A percentile compares a stretch with the other conserved stretches of the same genome.
phyloP scores from a whole-genome alignment of 2,329 filamentous ascomycete species.

The Clonostachys byssicola region DNA sequence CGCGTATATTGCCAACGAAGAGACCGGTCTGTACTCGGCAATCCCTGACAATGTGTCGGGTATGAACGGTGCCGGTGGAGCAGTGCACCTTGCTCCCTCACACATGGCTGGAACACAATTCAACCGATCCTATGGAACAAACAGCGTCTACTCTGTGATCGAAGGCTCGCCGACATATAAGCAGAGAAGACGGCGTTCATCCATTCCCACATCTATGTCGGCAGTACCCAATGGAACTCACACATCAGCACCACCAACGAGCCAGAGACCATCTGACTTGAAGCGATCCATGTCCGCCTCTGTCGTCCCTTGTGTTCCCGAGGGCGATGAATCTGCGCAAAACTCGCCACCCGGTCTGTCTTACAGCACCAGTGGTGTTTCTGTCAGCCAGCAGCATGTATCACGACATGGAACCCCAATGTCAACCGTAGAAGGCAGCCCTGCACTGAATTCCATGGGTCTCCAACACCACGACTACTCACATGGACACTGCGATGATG shows the following conservation, averaged over 20 bases:
- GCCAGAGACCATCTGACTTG: conserved; percentile 83
- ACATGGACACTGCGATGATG: conserved; percentile 59
- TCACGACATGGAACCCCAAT: conserved; percentile 91
- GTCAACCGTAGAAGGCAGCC: conserved; percentile 78
- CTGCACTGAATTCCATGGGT: conserved; percentile 65
- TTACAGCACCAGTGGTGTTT: conserved; percentile 65
- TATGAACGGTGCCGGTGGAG: conserved; percentile 74
- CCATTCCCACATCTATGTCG: conserved; percentile 75
- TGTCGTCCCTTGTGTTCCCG: conserved; percentile 68
- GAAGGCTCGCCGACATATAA: conserved; percentile 99
- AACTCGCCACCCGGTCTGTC: conserved; percentile 76
- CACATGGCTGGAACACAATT: conserved; percentile 80
- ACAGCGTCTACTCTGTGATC: conserved; percentile 91
- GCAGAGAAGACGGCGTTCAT: conserved; percentile 89
- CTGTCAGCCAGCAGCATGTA: conserved; percentile 67
- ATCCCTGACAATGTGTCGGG: conserved; percentile 80
- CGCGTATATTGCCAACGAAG: conserved; percentile 96
- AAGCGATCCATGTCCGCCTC: conserved; percentile 87
- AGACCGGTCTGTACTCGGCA: conserved; percentile 91
- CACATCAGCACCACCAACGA: conserved; percentile 52
- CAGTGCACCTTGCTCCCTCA: conserved; percentile 87
- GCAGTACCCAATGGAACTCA: conserved; percentile 64
- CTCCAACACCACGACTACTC: conserved; percentile 66
- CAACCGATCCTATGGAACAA: conserved; percentile 64
- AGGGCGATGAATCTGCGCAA: conserved; percentile 73